Percentiles rank a stretch among this genome's conserved stretches.
Evolutionary conservation across 2,329 filamentous ascomycete species (phyloP).

Genomic region (Aureobasidium sp.): DNA sequence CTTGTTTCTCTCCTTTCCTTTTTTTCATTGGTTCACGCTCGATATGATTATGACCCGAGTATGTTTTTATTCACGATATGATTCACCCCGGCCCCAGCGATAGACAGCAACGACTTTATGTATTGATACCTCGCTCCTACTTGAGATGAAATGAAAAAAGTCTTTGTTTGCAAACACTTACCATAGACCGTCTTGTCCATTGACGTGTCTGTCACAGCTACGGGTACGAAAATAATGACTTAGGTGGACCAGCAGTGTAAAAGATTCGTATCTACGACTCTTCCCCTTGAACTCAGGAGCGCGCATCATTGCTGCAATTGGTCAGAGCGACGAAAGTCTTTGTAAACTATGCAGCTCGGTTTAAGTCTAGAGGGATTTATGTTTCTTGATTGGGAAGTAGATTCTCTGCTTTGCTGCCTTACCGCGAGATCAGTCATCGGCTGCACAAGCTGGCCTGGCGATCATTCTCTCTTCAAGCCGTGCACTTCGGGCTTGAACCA

Average conservation of each 20-base stretch:
- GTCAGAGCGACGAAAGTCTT: too few relatives aligned
- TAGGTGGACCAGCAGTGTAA: too few relatives aligned
- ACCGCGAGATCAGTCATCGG: too few relatives aligned
- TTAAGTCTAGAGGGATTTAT: too few relatives aligned
- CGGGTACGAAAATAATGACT: too few relatives aligned
- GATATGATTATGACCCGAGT: background rate
- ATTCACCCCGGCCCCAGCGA: background rate
- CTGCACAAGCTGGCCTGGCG: too few relatives aligned
- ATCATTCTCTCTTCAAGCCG: slow-evolving; percentile 16
- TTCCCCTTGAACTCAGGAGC: too few relatives aligned
- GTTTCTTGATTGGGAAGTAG: too few relatives aligned
- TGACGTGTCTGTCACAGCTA: background rate
- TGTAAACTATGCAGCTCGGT: too few relatives aligned
- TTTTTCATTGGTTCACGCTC: background rate
- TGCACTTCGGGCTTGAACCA: slow-evolving; percentile 35
- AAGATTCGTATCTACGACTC: too few relatives aligned
- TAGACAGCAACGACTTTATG: background rate
- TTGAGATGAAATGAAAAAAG: background rate
- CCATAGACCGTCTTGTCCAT: background rate
- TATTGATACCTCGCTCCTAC: background rate
- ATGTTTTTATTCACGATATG: background rate
- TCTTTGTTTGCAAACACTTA: background rate
- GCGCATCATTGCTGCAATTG: too few relatives aligned
- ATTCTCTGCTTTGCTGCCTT: too few relatives aligned
- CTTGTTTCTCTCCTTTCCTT: background rate